Evolutionary conservation across 441 rosid species (phyloP), one percentile per base, ranked within the genome.

Genomic region (Melastoma candidum): DNA sequence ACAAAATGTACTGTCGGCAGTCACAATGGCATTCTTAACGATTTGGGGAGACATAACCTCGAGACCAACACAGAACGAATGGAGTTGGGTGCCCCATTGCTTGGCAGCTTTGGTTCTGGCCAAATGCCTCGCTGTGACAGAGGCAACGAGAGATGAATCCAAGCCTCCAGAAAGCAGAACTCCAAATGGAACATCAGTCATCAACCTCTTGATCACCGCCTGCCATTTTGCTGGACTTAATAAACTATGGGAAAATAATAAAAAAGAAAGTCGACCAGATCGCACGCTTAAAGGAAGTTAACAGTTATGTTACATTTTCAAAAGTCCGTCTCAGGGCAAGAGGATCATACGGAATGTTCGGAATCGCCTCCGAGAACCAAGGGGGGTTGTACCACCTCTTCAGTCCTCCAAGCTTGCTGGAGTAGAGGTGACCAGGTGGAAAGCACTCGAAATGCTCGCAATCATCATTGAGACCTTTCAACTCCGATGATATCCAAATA

Each of bases 181-280:
- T 57, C 95, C 95, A 8, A 90, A 90, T 11, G 95, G 97, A 46
- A 87, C 96, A 61, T 90, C 96, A 48, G 81, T 82, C 97, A 90
- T 87, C 49, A 90, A 72, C 72, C 97, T 78, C 68, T 87, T 86
- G 64, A 68, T 68, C 63, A 90, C 95, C 68, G 96, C 92, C 97
- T 87, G 55, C 47, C 69, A 36, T 36, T 36, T 36, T 36, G 41
- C 41, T 36, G 8, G 41, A 36, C 41, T 29, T 3, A 29, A 7
- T 29, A 29, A 29, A 29, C 36, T 7, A 29, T 17, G 22, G 22
- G 22, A 17, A 17, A 29, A 29, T 7, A 3, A 29, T 2, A 7
- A 7, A 29, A 29, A 29, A 29, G 36, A 29, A 29, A 29, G 36
- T 29, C 7, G 36, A 3, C 3, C 5, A 3, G 8, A 36, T 36